phyloP scores from a whole-genome alignment of 2,329 filamentous ascomycete species.

The Cercospora zeae-maydis region DNA sequence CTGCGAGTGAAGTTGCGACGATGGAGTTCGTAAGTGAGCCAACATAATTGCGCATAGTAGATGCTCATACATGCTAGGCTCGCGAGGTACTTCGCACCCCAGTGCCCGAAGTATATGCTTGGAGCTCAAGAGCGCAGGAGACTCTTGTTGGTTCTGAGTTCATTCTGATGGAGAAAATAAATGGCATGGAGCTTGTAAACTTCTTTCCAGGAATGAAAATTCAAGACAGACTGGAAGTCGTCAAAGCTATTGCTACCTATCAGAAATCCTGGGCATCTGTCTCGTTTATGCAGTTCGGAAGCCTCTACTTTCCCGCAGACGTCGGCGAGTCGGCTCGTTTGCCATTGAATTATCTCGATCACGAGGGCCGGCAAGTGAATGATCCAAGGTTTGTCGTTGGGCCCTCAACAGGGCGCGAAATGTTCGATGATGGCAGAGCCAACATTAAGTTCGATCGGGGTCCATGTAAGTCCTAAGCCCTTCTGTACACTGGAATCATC shows the following conservation, averaged over 20 bases:
- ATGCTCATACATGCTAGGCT: slow-evolving; percentile 5
- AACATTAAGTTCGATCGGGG: slow-evolving; percentile 36
- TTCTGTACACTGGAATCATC: not conserved
- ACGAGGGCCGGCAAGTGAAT: slow-evolving; percentile 21
- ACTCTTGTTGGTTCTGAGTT: slow-evolving; percentile 22
- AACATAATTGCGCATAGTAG: not conserved
- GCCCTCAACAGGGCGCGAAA: slow-evolving; percentile 36
- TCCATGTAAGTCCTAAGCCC: slow-evolving; percentile 35
- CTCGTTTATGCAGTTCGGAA: slow-evolving; percentile 32
- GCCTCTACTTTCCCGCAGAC: slow-evolving; percentile 35
- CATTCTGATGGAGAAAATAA: slow-evolving; percentile 29
- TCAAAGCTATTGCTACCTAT: slow-evolving; percentile 29
- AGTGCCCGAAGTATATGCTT: slow-evolving; percentile 25
- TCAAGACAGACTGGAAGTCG: slow-evolving; percentile 27
- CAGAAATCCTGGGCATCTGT: slow-evolving; percentile 30
- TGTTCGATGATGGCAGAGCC: slow-evolving; percentile 34
- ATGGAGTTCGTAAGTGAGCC: slow-evolving; percentile 32
- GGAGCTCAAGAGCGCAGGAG: slow-evolving; percentile 16
- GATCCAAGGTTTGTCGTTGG: slow-evolving; percentile 39
- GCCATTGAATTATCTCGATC: not conserved
- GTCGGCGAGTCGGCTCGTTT: not conserved
- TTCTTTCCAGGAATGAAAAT: slow-evolving; percentile 28
- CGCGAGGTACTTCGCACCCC: slow-evolving; percentile 17
- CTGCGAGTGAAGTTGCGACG: slow-evolving; percentile 41
- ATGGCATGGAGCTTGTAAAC: slow-evolving; percentile 35